Percentiles rank a stretch among this genome's conserved stretches.
phyloP scores from a whole-genome alignment of 2,329 filamentous ascomycete genomes.

The Fusarium illudens region DNA sequence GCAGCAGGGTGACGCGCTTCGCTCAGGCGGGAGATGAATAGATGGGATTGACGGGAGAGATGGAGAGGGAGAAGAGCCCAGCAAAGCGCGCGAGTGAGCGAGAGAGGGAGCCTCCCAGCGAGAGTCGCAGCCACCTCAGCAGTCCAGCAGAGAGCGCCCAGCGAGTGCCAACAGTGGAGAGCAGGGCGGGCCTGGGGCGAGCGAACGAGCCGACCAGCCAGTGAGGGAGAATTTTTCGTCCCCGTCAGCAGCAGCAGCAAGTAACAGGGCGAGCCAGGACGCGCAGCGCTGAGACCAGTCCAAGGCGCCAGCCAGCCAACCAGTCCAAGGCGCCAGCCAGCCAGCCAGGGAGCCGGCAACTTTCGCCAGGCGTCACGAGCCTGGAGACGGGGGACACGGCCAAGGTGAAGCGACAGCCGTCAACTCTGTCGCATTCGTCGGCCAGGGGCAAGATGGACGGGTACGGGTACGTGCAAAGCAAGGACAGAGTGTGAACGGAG shows the following conservation, averaged over 20 bases:
- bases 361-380: conserved; percentile 16
- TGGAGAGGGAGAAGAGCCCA: conserved; percentile 35
- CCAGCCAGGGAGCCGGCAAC: conserved; percentile 18
- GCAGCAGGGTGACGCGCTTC: conserved; percentile 35
- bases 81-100: conserved; percentile 29
- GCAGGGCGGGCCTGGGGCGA: conserved; percentile 17
- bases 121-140: conserved; percentile 24
- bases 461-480: conserved; percentile 28
- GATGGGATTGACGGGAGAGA: conserved; percentile 36
- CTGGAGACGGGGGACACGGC: conserved; percentile 20
- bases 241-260: conserved; percentile 29
- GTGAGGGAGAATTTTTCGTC: conserved; percentile 48
- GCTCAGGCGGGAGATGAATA: conserved; percentile 34
- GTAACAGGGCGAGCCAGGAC: conserved; percentile 25
- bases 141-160: conserved; percentile 24
- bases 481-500: conserved; percentile 23
- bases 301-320: conserved; percentile 27
- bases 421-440: conserved; percentile 32
- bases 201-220: conserved; percentile 24
- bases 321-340: conserved; percentile 26
- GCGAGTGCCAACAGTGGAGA: conserved; percentile 29
- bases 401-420: conserved; percentile 30
- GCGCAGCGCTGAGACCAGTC: conserved; percentile 41
- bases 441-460: conserved; percentile 12
- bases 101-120: conserved; percentile 20